Conservation (phyloP, 2,329 filamentous ascomycete species). For the Lecanicillium sp. region DNA sequence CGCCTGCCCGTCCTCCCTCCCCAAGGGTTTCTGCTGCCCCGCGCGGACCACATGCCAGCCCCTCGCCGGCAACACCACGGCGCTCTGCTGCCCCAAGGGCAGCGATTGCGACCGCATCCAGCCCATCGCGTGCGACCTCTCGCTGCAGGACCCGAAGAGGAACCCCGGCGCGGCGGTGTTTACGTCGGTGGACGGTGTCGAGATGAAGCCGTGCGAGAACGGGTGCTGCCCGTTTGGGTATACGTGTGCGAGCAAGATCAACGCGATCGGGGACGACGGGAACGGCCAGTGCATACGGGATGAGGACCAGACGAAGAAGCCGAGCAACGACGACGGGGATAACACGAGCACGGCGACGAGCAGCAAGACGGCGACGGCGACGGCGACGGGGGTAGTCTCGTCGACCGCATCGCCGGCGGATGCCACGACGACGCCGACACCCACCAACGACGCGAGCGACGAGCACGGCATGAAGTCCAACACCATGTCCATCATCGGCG, state of each 20-base stretch:
- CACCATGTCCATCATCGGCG: conserved; percentile 13
- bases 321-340: conserved; percentile 19
- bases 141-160: conserved; percentile 51
- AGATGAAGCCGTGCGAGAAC: conserved; percentile 51
- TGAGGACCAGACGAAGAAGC: conserved; percentile 41
- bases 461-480: conserved; percentile 1
- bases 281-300: conserved; percentile 44
- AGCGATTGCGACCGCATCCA: conserved; percentile 53
- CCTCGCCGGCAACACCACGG: conserved; percentile 59
- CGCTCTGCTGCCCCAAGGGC: conserved; percentile 63
- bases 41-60: conserved; percentile 47
- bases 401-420: not conserved
- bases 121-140: conserved; percentile 59
- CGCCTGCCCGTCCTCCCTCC: not conserved
- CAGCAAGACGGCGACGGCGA: conserved; percentile 16
- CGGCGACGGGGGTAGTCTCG: conserved; percentile 18
- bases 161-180: conserved; percentile 58
- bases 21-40: conserved; percentile 52
- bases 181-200: conserved; percentile 54
- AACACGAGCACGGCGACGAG: conserved; percentile 19
- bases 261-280: not conserved
- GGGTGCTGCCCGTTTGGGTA: conserved; percentile 72
- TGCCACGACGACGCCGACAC: not conserved
- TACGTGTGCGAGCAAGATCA: conserved; percentile 43
- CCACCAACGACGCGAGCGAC: not conserved